phyloP scores from a whole-genome alignment of 257 asterid genomes.

The Cordia subcordata region DNA sequence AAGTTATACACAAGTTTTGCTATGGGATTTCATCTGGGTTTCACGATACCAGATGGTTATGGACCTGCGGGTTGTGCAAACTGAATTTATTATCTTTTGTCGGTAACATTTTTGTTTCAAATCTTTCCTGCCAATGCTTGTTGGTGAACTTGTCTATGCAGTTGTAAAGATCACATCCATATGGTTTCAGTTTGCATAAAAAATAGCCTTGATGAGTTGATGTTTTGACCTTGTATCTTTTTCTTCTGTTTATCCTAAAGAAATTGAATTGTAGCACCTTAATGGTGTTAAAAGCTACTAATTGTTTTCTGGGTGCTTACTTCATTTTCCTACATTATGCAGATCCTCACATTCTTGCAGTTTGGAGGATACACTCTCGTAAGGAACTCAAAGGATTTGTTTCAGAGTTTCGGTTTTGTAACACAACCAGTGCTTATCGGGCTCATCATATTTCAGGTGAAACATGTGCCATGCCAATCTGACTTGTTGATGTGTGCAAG shows the following conservation, averaged over 20 bases:
- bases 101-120: background rate
- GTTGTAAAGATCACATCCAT: too few species aligned
- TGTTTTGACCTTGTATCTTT: too few species aligned
- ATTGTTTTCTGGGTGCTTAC: background rate
- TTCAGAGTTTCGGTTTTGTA: conserved; percentile 96
- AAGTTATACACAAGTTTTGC: too few species aligned
- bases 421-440: conserved; percentile 98
- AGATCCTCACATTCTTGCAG: conserved; percentile 84
- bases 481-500: background rate
- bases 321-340: conserved; percentile 19
- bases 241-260: too few species aligned
- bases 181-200: too few species aligned
- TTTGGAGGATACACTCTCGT: conserved; percentile 96
- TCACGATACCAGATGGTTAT: background rate
- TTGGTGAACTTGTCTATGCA: background rate
- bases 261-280: too few species aligned
- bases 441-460: conserved; percentile 92
- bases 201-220: too few species aligned
- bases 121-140: background rate
- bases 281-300: background rate
- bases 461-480: conserved; percentile 1
- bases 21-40: background rate
- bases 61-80: background rate
- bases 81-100: background rate
- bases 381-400: conserved; percentile 88